Evolutionary conservation across 352 stramenopile species (phyloP), one percentile per base, ranked within the genome.

Genomic region (Pythium dissotocum): DNA sequence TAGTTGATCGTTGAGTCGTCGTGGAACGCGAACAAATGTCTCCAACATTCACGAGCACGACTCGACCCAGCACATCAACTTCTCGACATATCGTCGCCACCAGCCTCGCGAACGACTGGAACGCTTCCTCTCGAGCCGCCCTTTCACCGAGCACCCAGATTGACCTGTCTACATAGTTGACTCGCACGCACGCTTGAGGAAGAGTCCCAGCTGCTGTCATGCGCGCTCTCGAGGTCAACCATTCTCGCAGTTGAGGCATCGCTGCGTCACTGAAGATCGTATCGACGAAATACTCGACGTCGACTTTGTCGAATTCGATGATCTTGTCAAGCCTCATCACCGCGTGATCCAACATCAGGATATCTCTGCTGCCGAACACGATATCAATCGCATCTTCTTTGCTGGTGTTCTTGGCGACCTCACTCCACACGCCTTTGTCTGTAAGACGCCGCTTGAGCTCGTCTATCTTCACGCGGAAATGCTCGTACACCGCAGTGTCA

Each of bases 11-110:
- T 44, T 18, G 38, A 13, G 8, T 8, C 2, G 1, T 13, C 38
- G 12, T 49, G 42, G 42, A 1, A 18, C 42, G 14, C 14, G 42
- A 30, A 7, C 2, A n/a, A n/a, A 46, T 30, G 7, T 18, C 18
- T 1, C 26, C 7, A 30, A 40, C 14, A 56, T 63, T 28, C 40
- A 71, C 28, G 6, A 28, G 48, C 46, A 66, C 30, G 14, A 71
- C 33, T 28, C 48, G 40, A 36, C 67, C 58, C n/a, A 63, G n/a
- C 1, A 67, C 65, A 21, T 71, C 58, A 2, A 71, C n/a, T 9
- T 63, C 38, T 5, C 35, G 42, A 10, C 54, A 33, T 9, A 61
- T 24, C 52, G 36, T 30, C 12, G 42, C 7, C 2, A 64, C 42
- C 2, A 42, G 48, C 36, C 52, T 16, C 6, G 48, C 35, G 6